Evolutionary conservation across 192 early-diverging fungal genomes (phyloP).

Genomic region (Rhizophagus clarus): DNA sequence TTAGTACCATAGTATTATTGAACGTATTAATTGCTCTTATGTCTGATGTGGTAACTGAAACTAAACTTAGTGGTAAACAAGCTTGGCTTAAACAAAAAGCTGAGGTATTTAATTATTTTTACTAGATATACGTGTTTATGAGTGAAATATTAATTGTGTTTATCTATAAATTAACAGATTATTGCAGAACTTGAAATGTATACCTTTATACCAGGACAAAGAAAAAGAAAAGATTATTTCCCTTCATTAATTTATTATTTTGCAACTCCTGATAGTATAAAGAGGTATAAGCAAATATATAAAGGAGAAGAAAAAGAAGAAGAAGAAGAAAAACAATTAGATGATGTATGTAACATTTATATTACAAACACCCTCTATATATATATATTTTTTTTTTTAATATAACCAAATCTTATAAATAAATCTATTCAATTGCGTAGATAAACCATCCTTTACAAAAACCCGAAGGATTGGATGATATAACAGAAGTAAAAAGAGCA

Average conservation of each 20-base stretch:
- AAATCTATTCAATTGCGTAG: background rate
- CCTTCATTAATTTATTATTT: conserved; percentile 22
- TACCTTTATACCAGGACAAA: background rate
- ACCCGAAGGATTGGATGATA: background rate
- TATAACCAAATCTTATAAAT: background rate
- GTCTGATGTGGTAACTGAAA: conserved; percentile 9
- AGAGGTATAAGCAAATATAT: background rate
- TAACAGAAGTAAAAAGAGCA: background rate
- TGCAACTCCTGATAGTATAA: conserved; percentile 6
- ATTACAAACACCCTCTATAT: too few species aligned
- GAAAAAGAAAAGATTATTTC: conserved; percentile 22
- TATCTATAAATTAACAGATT: background rate
- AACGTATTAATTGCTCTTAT: conserved; percentile 22
- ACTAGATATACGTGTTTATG: too few species aligned
- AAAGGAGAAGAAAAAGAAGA: background rate
- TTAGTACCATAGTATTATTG: conserved; percentile 21
- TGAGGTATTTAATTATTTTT: background rate
- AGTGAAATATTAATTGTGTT: too few species aligned
- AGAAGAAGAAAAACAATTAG: background rate
- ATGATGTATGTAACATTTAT: background rate
- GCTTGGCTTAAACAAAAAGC: conserved; percentile 24
- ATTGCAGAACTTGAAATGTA: conserved; percentile 19
- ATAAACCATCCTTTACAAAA: background rate
- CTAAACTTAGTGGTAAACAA: conserved; percentile 8
- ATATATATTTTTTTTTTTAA: too few species aligned